These are phyloP conservation scores for Daucus carota DNA, from an alignment of 129 eudicot genomes.

Conservation along the genomic window DNA sequence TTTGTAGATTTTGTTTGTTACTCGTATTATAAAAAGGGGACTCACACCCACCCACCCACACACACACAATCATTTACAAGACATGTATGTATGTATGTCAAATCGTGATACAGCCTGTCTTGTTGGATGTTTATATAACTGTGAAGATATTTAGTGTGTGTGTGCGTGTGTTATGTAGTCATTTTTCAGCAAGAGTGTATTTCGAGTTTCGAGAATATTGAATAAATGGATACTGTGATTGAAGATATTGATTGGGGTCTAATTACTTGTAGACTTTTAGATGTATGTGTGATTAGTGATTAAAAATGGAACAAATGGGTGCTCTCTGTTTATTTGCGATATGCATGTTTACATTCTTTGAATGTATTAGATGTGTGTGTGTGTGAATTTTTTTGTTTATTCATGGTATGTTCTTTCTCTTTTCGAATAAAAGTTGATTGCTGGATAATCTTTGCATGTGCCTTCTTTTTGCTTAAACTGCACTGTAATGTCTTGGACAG, in stretches of 20 bases:
- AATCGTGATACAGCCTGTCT: not conserved
- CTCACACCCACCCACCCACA: too few relatives aligned
- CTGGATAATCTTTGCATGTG: not conserved
- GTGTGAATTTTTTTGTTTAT: not conserved
- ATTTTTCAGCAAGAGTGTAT: not conserved
- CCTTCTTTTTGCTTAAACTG: not conserved
- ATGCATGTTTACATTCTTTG: not conserved
- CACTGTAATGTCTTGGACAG: conserved; percentile 25
- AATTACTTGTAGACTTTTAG: not conserved
- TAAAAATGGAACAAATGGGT: too few relatives aligned
- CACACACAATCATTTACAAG: not conserved
- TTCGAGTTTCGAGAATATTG: not conserved
- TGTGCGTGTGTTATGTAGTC: not conserved
- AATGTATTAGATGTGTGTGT: not conserved
- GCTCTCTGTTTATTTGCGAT: not conserved
- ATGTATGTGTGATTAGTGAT: not conserved
- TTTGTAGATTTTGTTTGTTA: not conserved
- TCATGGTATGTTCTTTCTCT: not conserved
- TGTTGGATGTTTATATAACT: not conserved
- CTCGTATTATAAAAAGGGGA: too few relatives aligned
- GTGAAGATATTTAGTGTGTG: too few relatives aligned
- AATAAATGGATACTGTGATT: not conserved
- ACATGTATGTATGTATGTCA: not conserved
- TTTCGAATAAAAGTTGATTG: not conserved
- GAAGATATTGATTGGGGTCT: not conserved